Conservation (phyloP, 225 moss, liverwort and hornwort genomes). For the Physcomitrium patens region DNA sequence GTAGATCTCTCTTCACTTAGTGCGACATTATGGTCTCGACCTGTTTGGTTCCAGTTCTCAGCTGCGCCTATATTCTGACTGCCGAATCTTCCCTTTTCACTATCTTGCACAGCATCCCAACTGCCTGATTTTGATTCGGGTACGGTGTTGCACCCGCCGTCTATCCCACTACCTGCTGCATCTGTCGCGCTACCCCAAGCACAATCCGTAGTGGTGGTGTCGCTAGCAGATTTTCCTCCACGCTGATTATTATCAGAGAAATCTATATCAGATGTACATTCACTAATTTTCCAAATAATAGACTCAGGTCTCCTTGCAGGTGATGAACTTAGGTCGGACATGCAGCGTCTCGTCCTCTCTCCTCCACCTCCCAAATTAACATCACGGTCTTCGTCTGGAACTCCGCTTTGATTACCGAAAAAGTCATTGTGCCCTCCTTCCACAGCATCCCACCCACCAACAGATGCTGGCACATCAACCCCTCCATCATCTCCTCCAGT, state of each 20-base stretch:
- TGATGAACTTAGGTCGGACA: slow-evolving; percentile 34
- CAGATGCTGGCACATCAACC: slow-evolving; percentile 35
- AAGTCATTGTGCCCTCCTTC: slow-evolving; percentile 31
- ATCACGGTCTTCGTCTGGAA: slow-evolving; percentile 13
- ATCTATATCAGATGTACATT: slow-evolving; percentile 31
- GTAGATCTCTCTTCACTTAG: slow-evolving; percentile 32
- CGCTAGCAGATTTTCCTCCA: slow-evolving; percentile 27
- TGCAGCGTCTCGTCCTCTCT: slow-evolving; percentile 21
- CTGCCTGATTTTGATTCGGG: slow-evolving; percentile 46
- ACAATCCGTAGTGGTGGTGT: slow-evolving; percentile 21
- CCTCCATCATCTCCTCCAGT: slow-evolving; percentile 33
- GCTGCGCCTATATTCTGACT: slow-evolving; percentile 20
- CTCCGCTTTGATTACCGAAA: slow-evolving; percentile 31
- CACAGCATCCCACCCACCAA: slow-evolving; percentile 39
- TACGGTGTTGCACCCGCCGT: slow-evolving; percentile 48
- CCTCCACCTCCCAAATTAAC: slow-evolving; percentile 27
- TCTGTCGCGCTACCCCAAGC: slow-evolving; percentile 49
- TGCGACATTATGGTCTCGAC: slow-evolving; percentile 25
- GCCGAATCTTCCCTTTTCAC: slow-evolving; percentile 23
- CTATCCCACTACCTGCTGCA: slow-evolving; percentile 42
- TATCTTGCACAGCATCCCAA: slow-evolving; percentile 35
- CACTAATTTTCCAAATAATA: slow-evolving; percentile 34
- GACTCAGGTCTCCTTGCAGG: slow-evolving; percentile 28
- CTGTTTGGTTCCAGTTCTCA: slow-evolving; percentile 24
- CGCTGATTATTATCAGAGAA: slow-evolving; percentile 50